Percentiles rank a stretch among this genome's conserved stretches.
These are phyloP conservation scores for Sarocladiaceae sp. DNA, from an alignment of 2,329 filamentous ascomycete genomes.

Conservation along the genomic window DNA sequence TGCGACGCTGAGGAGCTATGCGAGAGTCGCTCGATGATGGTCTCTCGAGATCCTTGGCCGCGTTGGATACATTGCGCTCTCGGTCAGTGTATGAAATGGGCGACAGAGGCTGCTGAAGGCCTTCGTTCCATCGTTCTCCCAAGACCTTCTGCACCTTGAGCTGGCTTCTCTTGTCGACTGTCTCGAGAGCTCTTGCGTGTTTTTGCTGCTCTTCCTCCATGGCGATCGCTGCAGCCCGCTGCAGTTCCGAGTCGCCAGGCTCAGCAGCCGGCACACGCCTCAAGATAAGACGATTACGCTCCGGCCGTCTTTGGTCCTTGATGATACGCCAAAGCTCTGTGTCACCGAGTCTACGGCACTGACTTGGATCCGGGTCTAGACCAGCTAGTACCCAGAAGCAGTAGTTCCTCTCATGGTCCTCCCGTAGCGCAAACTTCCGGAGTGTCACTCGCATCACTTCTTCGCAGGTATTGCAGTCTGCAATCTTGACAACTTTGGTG, in stretches of 20 bases:
- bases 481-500: constrained; percentile 90
- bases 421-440: constrained; percentile 79
- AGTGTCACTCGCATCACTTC: constrained; percentile 88
- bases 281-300: constrained; percentile 85
- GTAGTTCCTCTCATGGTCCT: constrained; percentile 89
- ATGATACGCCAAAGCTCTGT: constrained; percentile 87
- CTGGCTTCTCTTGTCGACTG: constrained; percentile 69
- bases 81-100: constrained; percentile 68
- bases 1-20: constrained; percentile 35
- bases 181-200: constrained; percentile 57
- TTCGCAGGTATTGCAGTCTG: constrained; percentile 83
- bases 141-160: constrained; percentile 84
- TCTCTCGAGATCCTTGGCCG: constrained; percentile 52
- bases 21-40: constrained; percentile 42
- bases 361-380: constrained; percentile 71
- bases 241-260: constrained; percentile 79
- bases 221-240: constrained; percentile 82
- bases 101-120: constrained; percentile 76
- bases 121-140: constrained; percentile 78
- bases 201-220: constrained; percentile 76
- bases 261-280: constrained; percentile 89
- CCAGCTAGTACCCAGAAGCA: constrained; percentile 93
- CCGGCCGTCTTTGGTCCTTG: constrained; percentile 75
- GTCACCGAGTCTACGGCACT: constrained; percentile 78
- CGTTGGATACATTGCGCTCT: constrained; percentile 58